Percentiles rank a stretch among this genome's conserved stretches.
These are phyloP conservation scores for Acer campestre DNA, from an alignment of 345 rosid genomes.

Conservation along the genomic window DNA sequence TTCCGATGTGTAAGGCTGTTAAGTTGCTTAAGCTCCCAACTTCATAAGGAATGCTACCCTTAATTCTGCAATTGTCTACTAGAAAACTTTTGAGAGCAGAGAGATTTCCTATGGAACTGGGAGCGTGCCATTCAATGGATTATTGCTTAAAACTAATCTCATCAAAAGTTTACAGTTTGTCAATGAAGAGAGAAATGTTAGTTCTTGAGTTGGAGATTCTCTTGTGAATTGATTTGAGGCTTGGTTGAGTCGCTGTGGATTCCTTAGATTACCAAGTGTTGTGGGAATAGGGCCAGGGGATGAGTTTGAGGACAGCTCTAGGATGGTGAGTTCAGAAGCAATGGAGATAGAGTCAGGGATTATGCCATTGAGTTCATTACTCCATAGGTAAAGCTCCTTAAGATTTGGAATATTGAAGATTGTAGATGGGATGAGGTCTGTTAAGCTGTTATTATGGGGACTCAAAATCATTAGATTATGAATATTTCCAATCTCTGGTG, in stretches of 20 bases:
- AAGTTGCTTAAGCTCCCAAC: constrained; percentile 4
- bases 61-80: background rate
- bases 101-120: constrained; percentile 4
- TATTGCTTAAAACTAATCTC: background rate
- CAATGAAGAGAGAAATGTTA: background rate
- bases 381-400: background rate
- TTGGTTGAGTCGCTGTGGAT: background rate
- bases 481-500: background rate
- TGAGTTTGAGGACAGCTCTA: background rate
- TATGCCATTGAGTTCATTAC: background rate
- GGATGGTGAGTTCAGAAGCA: background rate
- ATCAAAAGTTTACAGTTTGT: background rate
- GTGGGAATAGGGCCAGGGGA: constrained; percentile 1
- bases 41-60: constrained; percentile 16
- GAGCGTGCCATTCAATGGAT: background rate
- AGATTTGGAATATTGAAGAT: background rate
- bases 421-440: background rate
- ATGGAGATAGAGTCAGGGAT: constrained; percentile 6
- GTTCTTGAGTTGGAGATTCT: background rate
- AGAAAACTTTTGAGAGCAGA: background rate
- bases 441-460: background rate
- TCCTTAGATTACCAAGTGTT: background rate
- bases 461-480: background rate
- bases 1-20: background rate
- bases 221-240: background rate